Conservation (phyloP, 2,329 filamentous ascomycete genomes). For the Pyrenochaeta sp. region DNA sequence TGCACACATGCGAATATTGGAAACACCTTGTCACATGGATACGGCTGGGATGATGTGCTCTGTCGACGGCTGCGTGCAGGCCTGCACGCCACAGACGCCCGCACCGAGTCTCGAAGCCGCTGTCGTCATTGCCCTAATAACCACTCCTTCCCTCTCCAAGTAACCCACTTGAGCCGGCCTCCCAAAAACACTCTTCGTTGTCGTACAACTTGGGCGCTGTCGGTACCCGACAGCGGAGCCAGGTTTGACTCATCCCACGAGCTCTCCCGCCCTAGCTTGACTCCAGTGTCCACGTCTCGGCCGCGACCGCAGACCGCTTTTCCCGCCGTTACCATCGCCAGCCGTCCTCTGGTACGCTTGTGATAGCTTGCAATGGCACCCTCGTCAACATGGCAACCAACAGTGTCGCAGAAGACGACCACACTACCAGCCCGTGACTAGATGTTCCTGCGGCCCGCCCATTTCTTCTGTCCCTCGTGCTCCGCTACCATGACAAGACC, state of each 20-base stretch:
- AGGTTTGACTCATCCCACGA: constrained; percentile 28
- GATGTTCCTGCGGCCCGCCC: constrained; percentile 36
- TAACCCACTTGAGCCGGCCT: not conserved
- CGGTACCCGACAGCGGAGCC: constrained; percentile 1
- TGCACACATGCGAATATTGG: constrained; percentile 38
- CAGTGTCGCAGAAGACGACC: constrained; percentile 29
- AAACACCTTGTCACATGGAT: constrained; percentile 25
- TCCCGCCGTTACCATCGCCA: constrained; percentile 23
- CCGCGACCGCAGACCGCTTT: constrained; percentile 34
- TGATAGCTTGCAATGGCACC: constrained; percentile 30
- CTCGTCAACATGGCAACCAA: constrained; percentile 40
- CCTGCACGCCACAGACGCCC: constrained; percentile 7
- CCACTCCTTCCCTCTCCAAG: not conserved
- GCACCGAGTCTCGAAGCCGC: constrained; percentile 11
- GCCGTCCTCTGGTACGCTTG: constrained; percentile 16
- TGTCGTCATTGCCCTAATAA: constrained; percentile 17
- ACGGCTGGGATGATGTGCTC: constrained; percentile 10
- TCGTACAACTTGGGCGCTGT: constrained; percentile 11
- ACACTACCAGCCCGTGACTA: constrained; percentile 47
- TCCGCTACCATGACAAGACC: constrained; percentile 31
- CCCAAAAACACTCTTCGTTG: constrained; percentile 12
- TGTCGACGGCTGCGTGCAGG: constrained; percentile 35
- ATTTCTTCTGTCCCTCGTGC: constrained; percentile 30
- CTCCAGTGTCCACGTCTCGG: constrained; percentile 4
- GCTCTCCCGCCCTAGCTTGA: constrained; percentile 6